phyloP scores from a whole-genome alignment of 495 filamentous ascomycete genomes.

The Aeminium ludgeri region DNA sequence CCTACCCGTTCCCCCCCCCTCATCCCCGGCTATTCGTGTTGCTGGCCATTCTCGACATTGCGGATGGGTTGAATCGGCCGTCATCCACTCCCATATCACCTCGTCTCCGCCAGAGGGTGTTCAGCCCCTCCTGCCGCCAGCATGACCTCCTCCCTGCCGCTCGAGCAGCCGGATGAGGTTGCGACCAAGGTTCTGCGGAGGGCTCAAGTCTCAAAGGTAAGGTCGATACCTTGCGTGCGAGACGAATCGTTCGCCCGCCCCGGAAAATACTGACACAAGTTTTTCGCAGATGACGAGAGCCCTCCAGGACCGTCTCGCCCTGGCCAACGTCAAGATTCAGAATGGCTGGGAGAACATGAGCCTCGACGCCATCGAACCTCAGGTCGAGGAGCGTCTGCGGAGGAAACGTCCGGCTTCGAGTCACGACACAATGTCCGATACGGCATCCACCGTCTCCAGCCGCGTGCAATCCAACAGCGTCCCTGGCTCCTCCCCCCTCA shows the following conservation, averaged over 20 bases:
- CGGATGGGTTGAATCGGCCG: neutral
- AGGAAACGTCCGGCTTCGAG: slow-evolving; percentile 43
- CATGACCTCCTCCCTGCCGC: slow-evolving; percentile 8
- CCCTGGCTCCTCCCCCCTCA: slow-evolving; percentile 47
- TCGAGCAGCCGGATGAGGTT: slow-evolving; percentile 40
- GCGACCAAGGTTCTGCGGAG: slow-evolving; percentile 52
- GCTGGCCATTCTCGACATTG: too few relatives aligned
- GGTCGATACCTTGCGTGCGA: too few relatives aligned
- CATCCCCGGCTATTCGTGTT: too few relatives aligned
- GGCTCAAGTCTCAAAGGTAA: slow-evolving; percentile 73
- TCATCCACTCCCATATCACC: neutral
- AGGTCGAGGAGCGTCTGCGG: slow-evolving; percentile 53
- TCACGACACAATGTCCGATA: slow-evolving; percentile 56
- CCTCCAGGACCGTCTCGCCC: slow-evolving; percentile 78
- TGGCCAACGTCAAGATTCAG: slow-evolving; percentile 92
- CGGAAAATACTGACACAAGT: too few relatives aligned
- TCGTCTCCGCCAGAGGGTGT: too few relatives aligned
- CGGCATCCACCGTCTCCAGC: slow-evolving; percentile 53
- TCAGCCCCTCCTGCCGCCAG: slow-evolving; percentile 4
- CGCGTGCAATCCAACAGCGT: slow-evolving; percentile 36
- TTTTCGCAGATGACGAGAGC: slow-evolving; percentile 69
- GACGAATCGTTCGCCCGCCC: too few relatives aligned
- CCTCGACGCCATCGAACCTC: slow-evolving; percentile 56
- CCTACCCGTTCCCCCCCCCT: too few relatives aligned
- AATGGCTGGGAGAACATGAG: slow-evolving; percentile 71